Evolutionary conservation across 202 grass and related monocot species (phyloP).

Genomic region (Panicum hallii): DNA sequence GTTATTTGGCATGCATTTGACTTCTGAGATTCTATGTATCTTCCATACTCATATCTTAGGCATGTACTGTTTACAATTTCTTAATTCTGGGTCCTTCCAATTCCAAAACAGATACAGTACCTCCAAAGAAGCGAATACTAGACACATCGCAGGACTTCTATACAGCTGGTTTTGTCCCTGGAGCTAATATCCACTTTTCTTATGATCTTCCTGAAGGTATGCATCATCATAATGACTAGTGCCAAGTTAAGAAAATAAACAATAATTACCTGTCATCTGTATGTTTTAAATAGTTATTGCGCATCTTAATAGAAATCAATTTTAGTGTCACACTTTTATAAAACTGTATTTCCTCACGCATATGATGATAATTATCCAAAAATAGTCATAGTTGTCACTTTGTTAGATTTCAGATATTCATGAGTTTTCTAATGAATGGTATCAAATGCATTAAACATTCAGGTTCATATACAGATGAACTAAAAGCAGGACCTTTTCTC

Average conservation of each 20-base stretch:
- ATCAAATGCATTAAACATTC: slow-evolving; percentile 42
- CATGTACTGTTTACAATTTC: slow-evolving; percentile 20
- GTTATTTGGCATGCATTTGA: background rate
- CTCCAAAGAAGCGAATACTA: slow-evolving; percentile 82
- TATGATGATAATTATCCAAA: background rate
- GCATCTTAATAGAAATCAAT: background rate
- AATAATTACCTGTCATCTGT: background rate
- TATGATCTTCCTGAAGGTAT: slow-evolving; percentile 92
- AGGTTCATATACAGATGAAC: slow-evolving; percentile 60
- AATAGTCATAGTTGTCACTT: slow-evolving; percentile 1
- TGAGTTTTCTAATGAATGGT: slow-evolving; percentile 17
- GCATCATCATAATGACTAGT: slow-evolving; percentile 13
- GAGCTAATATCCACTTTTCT: slow-evolving; percentile 87
- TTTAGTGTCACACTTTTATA: slow-evolving; percentile 9
- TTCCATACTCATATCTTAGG: slow-evolving; percentile 12
- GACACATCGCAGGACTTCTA: slow-evolving; percentile 88
- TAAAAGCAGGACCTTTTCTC: slow-evolving; percentile 81
- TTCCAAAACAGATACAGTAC: slow-evolving; percentile 81
- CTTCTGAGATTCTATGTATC: slow-evolving; percentile 1
- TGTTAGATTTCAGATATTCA: slow-evolving; percentile 29
- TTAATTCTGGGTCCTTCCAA: slow-evolving; percentile 28
- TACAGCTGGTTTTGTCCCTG: slow-evolving; percentile 85
- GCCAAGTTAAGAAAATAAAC: slow-evolving; percentile 29
- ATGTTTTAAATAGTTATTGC: slow-evolving; percentile 11
- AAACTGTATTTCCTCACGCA: background rate